A percentile compares a stretch with the other conserved stretches of the same genome.
phyloP scores from a whole-genome alignment of 768 basidiomycete genomes.

The Termitomyces sp. region DNA sequence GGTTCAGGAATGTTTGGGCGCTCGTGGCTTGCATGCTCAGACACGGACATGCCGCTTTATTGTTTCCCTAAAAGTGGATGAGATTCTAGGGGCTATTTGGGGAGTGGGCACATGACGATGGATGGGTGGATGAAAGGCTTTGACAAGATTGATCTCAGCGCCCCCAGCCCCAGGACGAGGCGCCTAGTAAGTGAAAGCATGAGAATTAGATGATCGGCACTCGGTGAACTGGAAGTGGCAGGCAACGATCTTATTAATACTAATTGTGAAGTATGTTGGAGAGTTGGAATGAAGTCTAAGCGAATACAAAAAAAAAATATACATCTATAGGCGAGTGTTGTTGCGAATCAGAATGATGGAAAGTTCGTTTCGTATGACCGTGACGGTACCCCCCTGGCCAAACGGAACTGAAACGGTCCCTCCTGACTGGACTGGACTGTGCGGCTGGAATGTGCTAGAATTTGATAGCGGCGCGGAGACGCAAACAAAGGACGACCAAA shows the following conservation, averaged over 20 bases:
- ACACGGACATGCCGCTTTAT: neutral
- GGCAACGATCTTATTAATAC: neutral
- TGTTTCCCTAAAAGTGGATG: neutral
- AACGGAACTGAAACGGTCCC: neutral
- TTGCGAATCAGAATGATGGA: too few relatives aligned
- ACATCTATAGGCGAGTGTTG: neutral
- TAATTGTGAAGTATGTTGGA: neutral
- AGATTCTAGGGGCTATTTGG: neutral
- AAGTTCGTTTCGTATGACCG: neutral
- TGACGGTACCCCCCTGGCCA: slow-evolving; percentile 6
- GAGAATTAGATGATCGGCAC: neutral
- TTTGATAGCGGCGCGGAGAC: slow-evolving; percentile 3
- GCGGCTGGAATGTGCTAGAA: slow-evolving; percentile 10
- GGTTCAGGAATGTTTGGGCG: neutral
- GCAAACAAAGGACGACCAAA: slow-evolving; percentile 3
- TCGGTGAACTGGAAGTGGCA: neutral
- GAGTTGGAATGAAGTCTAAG: neutral
- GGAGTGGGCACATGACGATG: neutral
- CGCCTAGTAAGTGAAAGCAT: neutral
- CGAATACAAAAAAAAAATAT: neutral
- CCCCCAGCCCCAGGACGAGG: too few relatives aligned
- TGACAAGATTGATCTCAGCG: neutral
- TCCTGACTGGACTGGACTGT: neutral
- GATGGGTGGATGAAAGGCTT: too few relatives aligned
- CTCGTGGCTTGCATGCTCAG: neutral